These are phyloP conservation scores for Spergularia bocconei DNA, from an alignment of 148 eudicot genomes.

Conservation along the genomic window DNA sequence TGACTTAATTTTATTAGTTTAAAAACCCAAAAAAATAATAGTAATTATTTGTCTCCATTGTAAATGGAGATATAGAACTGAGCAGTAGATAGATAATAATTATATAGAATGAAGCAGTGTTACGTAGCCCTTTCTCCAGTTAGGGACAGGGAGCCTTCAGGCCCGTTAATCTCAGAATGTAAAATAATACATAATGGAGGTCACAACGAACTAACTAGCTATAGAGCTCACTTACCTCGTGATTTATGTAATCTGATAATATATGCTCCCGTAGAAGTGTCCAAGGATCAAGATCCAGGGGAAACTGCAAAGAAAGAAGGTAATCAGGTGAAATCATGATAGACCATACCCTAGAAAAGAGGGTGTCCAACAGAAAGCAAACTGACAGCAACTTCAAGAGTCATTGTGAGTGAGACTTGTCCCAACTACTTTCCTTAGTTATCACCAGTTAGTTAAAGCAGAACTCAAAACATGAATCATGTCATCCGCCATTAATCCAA, in stretches of 20 bases:
- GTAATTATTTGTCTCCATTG: no score
- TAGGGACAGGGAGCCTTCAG: not conserved
- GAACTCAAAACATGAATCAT: no score
- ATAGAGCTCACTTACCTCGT: constrained; percentile 54
- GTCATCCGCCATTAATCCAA: no score
- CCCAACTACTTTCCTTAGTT: not conserved
- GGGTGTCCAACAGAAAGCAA: not conserved
- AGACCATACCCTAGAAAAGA: not conserved
- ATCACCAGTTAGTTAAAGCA: not conserved
- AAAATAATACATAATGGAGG: not conserved
- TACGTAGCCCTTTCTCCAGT: not conserved
- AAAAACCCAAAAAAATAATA: no score
- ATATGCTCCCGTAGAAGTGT: constrained; percentile 66
- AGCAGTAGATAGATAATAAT: not conserved
- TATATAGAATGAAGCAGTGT: not conserved
- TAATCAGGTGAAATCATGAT: constrained; percentile 11
- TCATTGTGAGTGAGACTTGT: not conserved
- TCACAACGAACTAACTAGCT: constrained; percentile 1
- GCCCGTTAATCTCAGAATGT: not conserved
- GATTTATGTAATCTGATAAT: constrained; percentile 71
- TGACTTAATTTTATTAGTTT: not conserved
- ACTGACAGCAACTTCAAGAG: not conserved
- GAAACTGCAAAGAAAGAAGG: constrained; percentile 55
- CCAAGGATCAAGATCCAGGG: constrained; percentile 94
- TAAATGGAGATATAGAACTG: not conserved